Percentiles rank a stretch among this genome's conserved stretches.
Conservation (phyloP, 768 basidiomycete genomes). For the Atractiella rhizophila region DNA sequence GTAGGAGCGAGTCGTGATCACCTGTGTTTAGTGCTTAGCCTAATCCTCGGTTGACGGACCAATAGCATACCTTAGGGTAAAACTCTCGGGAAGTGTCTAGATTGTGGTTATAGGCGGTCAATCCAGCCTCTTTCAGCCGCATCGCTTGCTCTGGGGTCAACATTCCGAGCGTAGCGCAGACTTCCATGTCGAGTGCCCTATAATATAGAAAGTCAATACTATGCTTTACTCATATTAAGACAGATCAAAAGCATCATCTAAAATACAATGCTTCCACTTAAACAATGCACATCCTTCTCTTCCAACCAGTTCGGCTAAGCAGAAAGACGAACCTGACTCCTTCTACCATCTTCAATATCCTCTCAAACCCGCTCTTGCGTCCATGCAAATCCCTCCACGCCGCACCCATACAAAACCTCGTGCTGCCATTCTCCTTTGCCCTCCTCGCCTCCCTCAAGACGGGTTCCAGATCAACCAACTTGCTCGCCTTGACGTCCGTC, state of each 20-base stretch:
- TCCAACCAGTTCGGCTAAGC: not conserved
- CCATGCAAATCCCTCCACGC: constrained; percentile 91
- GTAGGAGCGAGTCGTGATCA: constrained; percentile 81
- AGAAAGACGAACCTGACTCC: constrained; percentile 19
- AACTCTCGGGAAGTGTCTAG: constrained; percentile 92
- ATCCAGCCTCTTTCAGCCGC: constrained; percentile 74
- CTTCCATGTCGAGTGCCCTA: constrained; percentile 93
- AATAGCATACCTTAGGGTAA: constrained; percentile 51
- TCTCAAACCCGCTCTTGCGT: constrained; percentile 74
- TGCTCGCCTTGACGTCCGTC: constrained; percentile 48
- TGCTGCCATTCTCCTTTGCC: constrained; percentile 89
- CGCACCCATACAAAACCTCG: constrained; percentile 96
- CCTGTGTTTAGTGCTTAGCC: constrained; percentile 27
- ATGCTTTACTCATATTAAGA: too few species aligned
- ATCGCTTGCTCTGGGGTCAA: constrained; percentile 72
- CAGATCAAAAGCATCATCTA: not conserved
- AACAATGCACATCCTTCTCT: not conserved
- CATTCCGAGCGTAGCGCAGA: constrained; percentile 97
- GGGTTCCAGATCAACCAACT: constrained; percentile 64
- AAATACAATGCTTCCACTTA: not conserved
- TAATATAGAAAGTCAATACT: not conserved
- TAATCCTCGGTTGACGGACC: not conserved
- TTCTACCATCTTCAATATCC: constrained; percentile 68
- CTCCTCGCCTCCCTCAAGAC: constrained; percentile 66
- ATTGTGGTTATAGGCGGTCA: constrained; percentile 97